phyloP scores from a whole-genome alignment of 2,329 filamentous ascomycete species.

The Penicillium sp. region DNA sequence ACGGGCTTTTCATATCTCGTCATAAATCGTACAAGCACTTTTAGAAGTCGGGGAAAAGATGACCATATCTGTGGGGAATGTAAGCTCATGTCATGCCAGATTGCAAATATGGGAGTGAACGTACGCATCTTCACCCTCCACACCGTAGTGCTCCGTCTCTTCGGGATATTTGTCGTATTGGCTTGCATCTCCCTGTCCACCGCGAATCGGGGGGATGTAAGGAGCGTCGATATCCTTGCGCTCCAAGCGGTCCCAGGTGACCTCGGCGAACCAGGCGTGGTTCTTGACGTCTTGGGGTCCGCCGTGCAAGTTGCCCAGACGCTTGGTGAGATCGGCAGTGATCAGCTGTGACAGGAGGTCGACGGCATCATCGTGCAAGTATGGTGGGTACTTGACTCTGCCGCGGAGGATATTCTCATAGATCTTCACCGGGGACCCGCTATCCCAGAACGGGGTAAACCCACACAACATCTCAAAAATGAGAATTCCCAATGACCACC shows the following conservation, averaged over 20 bases:
- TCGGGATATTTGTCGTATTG: slow-evolving; percentile 98
- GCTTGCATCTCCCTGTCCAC: slow-evolving; percentile 90
- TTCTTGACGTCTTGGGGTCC: slow-evolving; percentile 91
- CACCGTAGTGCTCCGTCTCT: slow-evolving; percentile 89
- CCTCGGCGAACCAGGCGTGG: slow-evolving; percentile 94
- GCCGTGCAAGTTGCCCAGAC: slow-evolving; percentile 88
- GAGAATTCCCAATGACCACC: slow-evolving; percentile 97
- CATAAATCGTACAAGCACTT: slow-evolving; percentile 31
- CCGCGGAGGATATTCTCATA: slow-evolving; percentile 99
- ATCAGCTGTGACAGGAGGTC: slow-evolving; percentile 91
- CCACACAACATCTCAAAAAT: slow-evolving; percentile 99
- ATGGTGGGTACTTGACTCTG: slow-evolving; percentile 93
- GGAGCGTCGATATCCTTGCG: slow-evolving; percentile 98
- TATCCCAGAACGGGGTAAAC: slow-evolving; percentile 99
- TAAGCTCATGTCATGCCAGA: background rate
- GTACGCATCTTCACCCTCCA: slow-evolving; percentile 78
- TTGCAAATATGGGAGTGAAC: slow-evolving; percentile 43
- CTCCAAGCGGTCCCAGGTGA: slow-evolving; percentile 92
- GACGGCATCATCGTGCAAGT: slow-evolving; percentile 91
- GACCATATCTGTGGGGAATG: slow-evolving; percentile 60
- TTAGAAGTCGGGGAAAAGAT: slow-evolving; percentile 76
- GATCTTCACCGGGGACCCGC: slow-evolving; percentile 96
- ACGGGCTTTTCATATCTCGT: slow-evolving; percentile 31
- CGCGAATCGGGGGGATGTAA: slow-evolving; percentile 93
- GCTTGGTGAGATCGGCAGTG: slow-evolving; percentile 91